Conservation (phyloP, 192 early-diverging fungal species). For the Backusella tuberculispora region DNA sequence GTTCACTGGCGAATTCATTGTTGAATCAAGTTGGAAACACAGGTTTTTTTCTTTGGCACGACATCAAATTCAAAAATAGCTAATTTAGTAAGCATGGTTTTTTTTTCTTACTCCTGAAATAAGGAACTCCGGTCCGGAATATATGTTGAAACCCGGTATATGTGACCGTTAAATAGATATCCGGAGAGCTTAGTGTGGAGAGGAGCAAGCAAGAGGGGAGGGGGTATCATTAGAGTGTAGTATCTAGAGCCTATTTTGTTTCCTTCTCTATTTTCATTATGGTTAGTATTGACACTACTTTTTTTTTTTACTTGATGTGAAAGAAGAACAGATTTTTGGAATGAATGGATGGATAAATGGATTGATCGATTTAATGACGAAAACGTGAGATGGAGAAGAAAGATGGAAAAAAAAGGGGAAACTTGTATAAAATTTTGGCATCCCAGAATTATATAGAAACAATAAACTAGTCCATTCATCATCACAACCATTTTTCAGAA, state of each 20-base stretch:
- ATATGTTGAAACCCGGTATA: background rate
- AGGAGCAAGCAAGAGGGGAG: background rate
- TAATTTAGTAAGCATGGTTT: too few relatives aligned
- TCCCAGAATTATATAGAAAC: background rate
- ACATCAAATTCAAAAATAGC: too few relatives aligned
- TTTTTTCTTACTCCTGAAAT: too few relatives aligned
- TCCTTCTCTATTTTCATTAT: conserved; percentile 26
- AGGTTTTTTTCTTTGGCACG: too few relatives aligned
- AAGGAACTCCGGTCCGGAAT: background rate
- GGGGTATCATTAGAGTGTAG: conserved; percentile 14
- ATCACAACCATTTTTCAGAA: background rate
- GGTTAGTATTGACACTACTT: conserved; percentile 21
- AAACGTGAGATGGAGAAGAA: background rate
- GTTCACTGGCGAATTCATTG: too few relatives aligned
- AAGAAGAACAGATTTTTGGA: background rate
- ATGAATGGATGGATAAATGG: conserved; percentile 15
- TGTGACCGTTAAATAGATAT: background rate
- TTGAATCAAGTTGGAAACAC: too few relatives aligned
- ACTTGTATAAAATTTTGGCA: background rate
- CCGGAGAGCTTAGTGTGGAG: background rate
- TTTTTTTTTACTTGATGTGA: conserved; percentile 1
- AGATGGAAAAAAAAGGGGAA: background rate
- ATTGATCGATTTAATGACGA: background rate
- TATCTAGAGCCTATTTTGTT: conserved; percentile 6
- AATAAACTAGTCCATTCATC: background rate